Conservation (phyloP, 2,329 filamentous ascomycete genomes). For the Hymenoscyphus fraxineus region DNA sequence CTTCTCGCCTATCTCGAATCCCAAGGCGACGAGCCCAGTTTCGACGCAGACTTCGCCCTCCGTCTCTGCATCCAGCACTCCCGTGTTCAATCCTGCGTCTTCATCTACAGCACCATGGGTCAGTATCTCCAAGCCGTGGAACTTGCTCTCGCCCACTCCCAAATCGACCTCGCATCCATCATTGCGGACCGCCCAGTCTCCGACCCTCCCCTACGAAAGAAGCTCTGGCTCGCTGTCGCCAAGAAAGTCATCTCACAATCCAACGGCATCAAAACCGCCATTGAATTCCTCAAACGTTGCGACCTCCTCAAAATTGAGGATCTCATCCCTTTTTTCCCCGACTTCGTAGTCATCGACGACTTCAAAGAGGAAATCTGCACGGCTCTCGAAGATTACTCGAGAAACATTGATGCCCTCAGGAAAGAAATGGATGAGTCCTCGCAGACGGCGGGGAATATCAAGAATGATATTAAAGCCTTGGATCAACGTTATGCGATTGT, state of each 20-base stretch:
- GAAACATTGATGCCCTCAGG: slow-evolving; percentile 82
- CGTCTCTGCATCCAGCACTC: slow-evolving; percentile 93
- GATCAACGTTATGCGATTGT: slow-evolving; percentile 93
- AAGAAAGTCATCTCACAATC: slow-evolving; percentile 87
- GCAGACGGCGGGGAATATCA: slow-evolving; percentile 84
- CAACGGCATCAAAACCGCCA: slow-evolving; percentile 85
- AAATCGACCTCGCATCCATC: slow-evolving; percentile 82
- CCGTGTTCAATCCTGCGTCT: slow-evolving; percentile 88
- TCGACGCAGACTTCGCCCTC: slow-evolving; percentile 94
- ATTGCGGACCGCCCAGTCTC: slow-evolving; percentile 84
- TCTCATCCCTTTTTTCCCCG: slow-evolving; percentile 95
- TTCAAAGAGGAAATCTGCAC: slow-evolving; percentile 98
- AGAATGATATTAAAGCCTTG: slow-evolving; percentile 78
- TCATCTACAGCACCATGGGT: slow-evolving; percentile 96
- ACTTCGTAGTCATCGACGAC: slow-evolving; percentile 97
- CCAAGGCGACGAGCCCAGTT: slow-evolving; percentile 80
- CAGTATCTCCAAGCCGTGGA: slow-evolving; percentile 93
- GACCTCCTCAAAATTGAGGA: slow-evolving; percentile 94
- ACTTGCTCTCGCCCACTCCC: slow-evolving; percentile 81
- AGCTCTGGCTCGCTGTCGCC: slow-evolving; percentile 91
- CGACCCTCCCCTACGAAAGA: slow-evolving; percentile 78
- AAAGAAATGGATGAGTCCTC: slow-evolving; percentile 95
- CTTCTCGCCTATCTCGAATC: slow-evolving; percentile 86
- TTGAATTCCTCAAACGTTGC: slow-evolving; percentile 88
- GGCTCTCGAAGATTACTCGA: slow-evolving; percentile 88